Base-by-base conservation (phyloP, 2,329 filamentous ascomycete species). In the Pseudogymnoascus pannorum region DNA sequence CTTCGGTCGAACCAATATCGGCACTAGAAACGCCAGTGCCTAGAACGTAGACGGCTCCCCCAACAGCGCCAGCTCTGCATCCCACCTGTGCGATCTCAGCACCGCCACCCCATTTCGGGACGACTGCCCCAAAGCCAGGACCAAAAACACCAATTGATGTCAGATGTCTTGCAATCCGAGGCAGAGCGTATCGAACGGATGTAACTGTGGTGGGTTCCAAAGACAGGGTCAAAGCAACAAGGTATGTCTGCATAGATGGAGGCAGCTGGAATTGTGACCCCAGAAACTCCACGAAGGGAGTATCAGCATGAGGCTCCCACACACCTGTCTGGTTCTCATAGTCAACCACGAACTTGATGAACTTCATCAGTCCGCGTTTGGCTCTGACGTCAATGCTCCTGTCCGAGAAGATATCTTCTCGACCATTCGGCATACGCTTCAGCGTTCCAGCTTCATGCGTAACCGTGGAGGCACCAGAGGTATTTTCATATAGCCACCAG, bases 21-120 rank as follows among this genome's bases (percentile, higher is more conserved):
- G 73, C 67, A 14, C 71, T 67, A 48, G 81, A 73, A 60, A 94
- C 77, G 8, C 86, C 86, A 57, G 87, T 87, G 44, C 86, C 88
- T 14, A 97, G 83, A 72, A 96, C 90, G 75, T 97, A 97, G 3
- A 95, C 84, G 9, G 87, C 91, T 57, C 94, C 94, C 35, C 93
- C 93, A 5, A 99, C 94, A 18, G 93, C 93, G 64, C 87, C 87
- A 38, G 93, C 91, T 67, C 93, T 88, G 72, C 94, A 97, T 4
- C 87, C 90, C 22, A 96, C 92, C 77, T 99, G 93, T 29, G 89
- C 86, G 63, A 97, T 85, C 75, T 99, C 93, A 31, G 91, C 88
- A 54, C 89, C 80, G 26, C 93, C 92, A 54, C 93, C 93, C 87
- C 92, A 99, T 79, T 96, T 97, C 20, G 92, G 88, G 66, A 96